Evolutionary conservation across 129 eudicot species (phyloP).

Genomic region (Ambrosia trifida): DNA sequence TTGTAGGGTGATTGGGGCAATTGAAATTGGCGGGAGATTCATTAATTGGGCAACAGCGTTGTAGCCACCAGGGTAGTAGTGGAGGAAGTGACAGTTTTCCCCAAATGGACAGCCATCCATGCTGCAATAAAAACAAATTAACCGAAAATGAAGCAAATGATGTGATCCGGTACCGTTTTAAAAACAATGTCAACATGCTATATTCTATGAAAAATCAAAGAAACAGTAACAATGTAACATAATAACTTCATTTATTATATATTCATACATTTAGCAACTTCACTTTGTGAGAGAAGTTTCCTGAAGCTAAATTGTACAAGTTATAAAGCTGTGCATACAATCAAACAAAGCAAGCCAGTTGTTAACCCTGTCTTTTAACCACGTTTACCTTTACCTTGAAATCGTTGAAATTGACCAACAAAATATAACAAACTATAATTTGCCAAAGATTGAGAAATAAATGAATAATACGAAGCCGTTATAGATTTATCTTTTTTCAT

Average conservation of each 20-base stretch:
- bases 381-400: too few species aligned
- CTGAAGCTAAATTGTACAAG: too few species aligned
- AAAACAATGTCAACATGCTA: constrained; percentile 6
- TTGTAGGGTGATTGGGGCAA: constrained; percentile 34
- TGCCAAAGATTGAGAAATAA: too few species aligned
- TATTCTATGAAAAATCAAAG: neutral
- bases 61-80: constrained; percentile 88
- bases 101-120: constrained; percentile 90
- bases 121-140: constrained; percentile 41
- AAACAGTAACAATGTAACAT: neutral
- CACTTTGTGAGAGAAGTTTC: too few species aligned
- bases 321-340: too few species aligned
- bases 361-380: too few species aligned
- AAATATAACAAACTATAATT: too few species aligned
- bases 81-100: constrained; percentile 91
- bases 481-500: too few species aligned
- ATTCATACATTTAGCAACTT: too few species aligned
- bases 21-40: constrained; percentile 61
- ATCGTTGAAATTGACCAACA: too few species aligned
- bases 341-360: too few species aligned
- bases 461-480: too few species aligned
- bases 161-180: neutral
- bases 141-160: neutral
- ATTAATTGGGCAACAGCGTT: constrained; percentile 82
- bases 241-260: neutral